phyloP scores from a whole-genome alignment of 495 filamentous ascomycete species.

The Sordaria brevicollis region DNA sequence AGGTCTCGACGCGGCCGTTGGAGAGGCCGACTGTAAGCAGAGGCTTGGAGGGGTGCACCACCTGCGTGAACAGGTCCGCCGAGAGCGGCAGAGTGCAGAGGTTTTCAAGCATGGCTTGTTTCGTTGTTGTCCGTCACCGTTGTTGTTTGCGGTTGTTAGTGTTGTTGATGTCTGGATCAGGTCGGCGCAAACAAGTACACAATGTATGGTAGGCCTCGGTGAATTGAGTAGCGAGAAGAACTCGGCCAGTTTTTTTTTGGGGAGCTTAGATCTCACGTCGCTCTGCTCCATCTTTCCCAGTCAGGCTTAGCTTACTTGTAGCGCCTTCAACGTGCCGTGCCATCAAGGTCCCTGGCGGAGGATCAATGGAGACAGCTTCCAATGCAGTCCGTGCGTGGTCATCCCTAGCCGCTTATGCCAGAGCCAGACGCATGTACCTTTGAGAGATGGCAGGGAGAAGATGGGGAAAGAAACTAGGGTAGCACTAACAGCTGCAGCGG shows the following conservation, averaged over 20 bases:
- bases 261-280: neutral
- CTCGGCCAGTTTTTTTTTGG: neutral
- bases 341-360: neutral
- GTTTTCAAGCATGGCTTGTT: constrained; percentile 55
- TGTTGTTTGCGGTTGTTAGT: neutral
- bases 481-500: neutral
- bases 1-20: constrained; percentile 77
- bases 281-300: neutral
- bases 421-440: neutral
- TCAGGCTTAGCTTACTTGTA: too few relatives aligned
- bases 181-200: neutral
- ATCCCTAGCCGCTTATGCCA: neutral
- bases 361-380: neutral
- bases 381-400: neutral
- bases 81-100: constrained; percentile 81
- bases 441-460: neutral
- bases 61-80: constrained; percentile 82
- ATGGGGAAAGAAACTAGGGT: neutral
- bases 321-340: neutral
- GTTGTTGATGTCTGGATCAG: neutral
- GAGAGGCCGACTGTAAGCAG: constrained; percentile 78
- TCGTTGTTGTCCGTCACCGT: neutral
- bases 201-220: neutral
- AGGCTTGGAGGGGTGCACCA: constrained; percentile 71
- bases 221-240: neutral